phyloP scores from a whole-genome alignment of 2,329 filamentous ascomycete genomes.

The Calycina herbarum region DNA sequence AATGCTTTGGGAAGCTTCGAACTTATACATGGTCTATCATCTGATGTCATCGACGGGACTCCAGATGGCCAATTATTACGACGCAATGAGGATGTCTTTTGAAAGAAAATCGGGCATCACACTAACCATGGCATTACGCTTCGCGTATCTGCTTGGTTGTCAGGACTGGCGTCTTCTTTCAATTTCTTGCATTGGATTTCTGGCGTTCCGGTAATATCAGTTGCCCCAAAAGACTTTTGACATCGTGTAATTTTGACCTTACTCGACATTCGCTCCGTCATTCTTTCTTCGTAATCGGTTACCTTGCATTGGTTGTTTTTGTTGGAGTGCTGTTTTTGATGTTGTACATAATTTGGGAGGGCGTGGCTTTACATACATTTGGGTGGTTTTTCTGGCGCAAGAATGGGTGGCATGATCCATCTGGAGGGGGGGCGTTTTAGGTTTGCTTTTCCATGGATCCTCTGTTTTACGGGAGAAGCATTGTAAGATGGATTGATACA shows the following conservation, averaged over 20 bases:
- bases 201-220: constrained; percentile 9
- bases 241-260: not conserved
- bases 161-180: no score
- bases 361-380: constrained; percentile 5
- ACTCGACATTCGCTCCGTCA: constrained; percentile 1
- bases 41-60: not conserved
- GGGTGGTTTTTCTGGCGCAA: constrained; percentile 2
- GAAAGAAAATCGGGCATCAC: not conserved
- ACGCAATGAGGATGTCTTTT: not conserved
- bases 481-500: constrained; percentile 15
- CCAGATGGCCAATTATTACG: not conserved
- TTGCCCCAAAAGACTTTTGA: not conserved
- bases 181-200: not conserved
- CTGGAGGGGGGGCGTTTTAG: constrained; percentile 7
- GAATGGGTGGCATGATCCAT: not conserved
- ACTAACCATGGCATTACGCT: not conserved
- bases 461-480: not conserved
- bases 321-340: constrained; percentile 2
- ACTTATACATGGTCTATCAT: not conserved
- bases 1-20: constrained; percentile 5
- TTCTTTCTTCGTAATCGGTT: not conserved
- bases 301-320: not conserved
- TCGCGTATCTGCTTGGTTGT: not conserved
- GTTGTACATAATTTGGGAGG: constrained; percentile 15
- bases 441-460: not conserved